Conservation (phyloP, 805 yeast genomes). For the Ogataea wickerhamii region DNA sequence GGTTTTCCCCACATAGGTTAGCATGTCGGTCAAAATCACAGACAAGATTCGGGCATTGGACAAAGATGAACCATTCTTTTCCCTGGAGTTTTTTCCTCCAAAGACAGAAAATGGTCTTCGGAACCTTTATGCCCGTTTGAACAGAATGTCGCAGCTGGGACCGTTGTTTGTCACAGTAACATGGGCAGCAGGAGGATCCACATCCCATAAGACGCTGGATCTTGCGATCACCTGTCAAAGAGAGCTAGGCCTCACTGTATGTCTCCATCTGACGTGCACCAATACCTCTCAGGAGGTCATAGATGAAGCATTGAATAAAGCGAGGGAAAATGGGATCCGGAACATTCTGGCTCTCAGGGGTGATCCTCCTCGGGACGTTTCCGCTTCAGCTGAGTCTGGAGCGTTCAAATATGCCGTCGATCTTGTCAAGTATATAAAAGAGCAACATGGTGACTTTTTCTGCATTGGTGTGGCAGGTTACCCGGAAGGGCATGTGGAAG, state of each 20-base stretch:
- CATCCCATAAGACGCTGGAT: slow-evolving; percentile 80
- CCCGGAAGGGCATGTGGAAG: slow-evolving; percentile 96
- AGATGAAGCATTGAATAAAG: slow-evolving; percentile 72
- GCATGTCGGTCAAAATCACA: slow-evolving; percentile 37
- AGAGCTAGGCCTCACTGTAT: slow-evolving; percentile 80
- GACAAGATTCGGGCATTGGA: slow-evolving; percentile 49
- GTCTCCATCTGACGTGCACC: slow-evolving; percentile 94
- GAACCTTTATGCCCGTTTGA: slow-evolving; percentile 80
- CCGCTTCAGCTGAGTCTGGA: slow-evolving; percentile 44
- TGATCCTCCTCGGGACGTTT: slow-evolving; percentile 78
- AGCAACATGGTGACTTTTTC: slow-evolving; percentile 72
- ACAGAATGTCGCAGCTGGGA: slow-evolving; percentile 82
- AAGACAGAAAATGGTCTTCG: slow-evolving; percentile 84
- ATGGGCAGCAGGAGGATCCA: slow-evolving; percentile 99
- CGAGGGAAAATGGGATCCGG: slow-evolving; percentile 73
- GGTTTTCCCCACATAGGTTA: no score
- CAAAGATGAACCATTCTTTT: slow-evolving; percentile 56
- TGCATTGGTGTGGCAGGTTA: slow-evolving; percentile 97
- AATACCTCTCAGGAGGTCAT: slow-evolving; percentile 76
- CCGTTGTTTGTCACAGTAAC: slow-evolving; percentile 91
- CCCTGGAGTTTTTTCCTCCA: slow-evolving; percentile 97
- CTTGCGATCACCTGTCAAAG: slow-evolving; percentile 74
- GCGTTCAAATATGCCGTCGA: slow-evolving; percentile 81
- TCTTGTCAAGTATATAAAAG: slow-evolving; percentile 73
- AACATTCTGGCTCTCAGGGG: slow-evolving; percentile 93